Base-by-base conservation (phyloP, 164 flowering plant species). In the Amborella trichopoda region DNA sequence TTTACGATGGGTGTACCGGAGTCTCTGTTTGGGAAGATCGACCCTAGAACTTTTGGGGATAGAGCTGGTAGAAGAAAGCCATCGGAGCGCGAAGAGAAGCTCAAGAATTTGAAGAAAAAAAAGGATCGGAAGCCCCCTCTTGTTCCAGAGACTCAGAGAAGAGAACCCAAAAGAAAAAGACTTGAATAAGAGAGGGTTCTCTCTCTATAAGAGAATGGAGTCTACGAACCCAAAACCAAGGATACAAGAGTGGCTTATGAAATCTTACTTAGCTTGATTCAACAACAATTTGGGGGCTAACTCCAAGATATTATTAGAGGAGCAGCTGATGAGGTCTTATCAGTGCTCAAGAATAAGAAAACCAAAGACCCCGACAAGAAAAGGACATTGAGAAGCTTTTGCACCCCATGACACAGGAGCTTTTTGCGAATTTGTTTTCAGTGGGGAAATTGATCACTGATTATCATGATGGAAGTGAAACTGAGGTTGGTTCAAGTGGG, bases 1-100 rank as follows among this genome's bases (percentile, higher is more conserved):
- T n/a, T n/a, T n/a, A n/a, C 96, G 0, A 82, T 95, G 2, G 99
- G 96, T 2, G 99, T 87, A 73, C 99, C 99, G 0, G 99, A 88
- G 57, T 65, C 99, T 0, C 81, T 93, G 1, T 79, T 70, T 65
- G 96, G 96, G 2, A 93, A 79, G 66, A 88, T 93, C n/a, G 95
- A 93, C 46, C 95, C 96, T 0, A 88, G 61, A 43, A 50, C 60
- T 26, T 88, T 93, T 48, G 99, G 99, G 4, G 96, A 88, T 43
- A 65, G 91, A 16, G 95, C 67, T 19, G 62, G 17, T 54, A 68
- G 65, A 33, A 95, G 93, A 0, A 78, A 72, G 43, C 94, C 99
- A 3, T 65, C 78, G 0, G 96, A 93, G 64, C 57, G 82, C 2
- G 89, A 88, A 16, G 96, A 87, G 67, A 82, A 73, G 66, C 67